phyloP scores from a whole-genome alignment of 192 early-diverging fungal species.

The Umbelopsis isabellina region DNA sequence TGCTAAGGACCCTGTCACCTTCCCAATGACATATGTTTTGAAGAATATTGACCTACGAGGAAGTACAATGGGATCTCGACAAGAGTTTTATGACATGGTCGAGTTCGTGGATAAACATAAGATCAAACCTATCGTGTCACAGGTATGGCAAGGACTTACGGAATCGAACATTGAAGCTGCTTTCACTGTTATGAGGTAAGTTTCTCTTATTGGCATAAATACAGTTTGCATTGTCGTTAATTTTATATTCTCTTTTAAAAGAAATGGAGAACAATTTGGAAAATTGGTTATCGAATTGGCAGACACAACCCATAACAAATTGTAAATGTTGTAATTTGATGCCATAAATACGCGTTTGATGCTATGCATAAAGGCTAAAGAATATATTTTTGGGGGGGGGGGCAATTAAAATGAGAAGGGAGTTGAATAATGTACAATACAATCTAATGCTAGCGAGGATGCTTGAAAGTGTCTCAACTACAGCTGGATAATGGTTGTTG shows the following conservation, averaged over 20 bases:
- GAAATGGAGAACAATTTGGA: constrained; percentile 41
- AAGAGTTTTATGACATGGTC: constrained; percentile 65
- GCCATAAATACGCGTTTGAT: background rate
- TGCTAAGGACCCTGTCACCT: constrained; percentile 36
- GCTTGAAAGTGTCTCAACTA: background rate
- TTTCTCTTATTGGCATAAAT: background rate
- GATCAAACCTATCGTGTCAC: constrained; percentile 59
- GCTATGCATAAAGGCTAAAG: background rate
- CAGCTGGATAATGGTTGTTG: constrained; percentile 57
- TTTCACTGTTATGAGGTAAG: constrained; percentile 37
- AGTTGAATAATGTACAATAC: background rate
- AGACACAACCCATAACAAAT: constrained; percentile 9
- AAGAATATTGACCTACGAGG: constrained; percentile 68
- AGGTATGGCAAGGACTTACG: constrained; percentile 55
- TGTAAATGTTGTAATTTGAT: background rate
- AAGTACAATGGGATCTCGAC: constrained; percentile 65
- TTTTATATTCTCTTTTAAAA: background rate
- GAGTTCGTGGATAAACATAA: constrained; percentile 59
- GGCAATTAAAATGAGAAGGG: background rate
- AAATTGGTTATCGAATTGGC: constrained; percentile 40
- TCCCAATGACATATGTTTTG: constrained; percentile 52
- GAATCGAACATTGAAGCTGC: constrained; percentile 28
- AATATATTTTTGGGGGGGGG: background rate
- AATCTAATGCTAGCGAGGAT: background rate
- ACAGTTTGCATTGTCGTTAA: background rate